Percentiles rank a stretch among this genome's conserved stretches.
Evolutionary conservation across 2,329 filamentous ascomycete genomes (phyloP).

Genomic region (Herpotrichia juniperi): DNA sequence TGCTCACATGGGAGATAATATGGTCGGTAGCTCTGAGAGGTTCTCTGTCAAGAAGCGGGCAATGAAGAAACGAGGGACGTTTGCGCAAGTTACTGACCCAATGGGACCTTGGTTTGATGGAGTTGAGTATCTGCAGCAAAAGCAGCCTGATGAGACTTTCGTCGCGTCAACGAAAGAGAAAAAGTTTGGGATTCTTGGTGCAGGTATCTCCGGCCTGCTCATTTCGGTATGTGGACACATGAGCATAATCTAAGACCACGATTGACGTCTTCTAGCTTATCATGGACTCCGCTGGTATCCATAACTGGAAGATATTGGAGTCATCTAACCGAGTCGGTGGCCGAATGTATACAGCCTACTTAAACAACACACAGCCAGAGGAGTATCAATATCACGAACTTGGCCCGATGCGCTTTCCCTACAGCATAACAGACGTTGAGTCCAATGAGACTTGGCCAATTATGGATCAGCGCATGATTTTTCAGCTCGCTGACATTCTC

Average conservation of each 20-base stretch:
- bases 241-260: too few species aligned
- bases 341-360: conserved; percentile 65
- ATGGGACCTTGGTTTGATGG: conserved; percentile 69
- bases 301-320: conserved; percentile 67
- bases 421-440: conserved; percentile 51
- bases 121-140: conserved; percentile 60
- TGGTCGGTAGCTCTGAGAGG: too few species aligned
- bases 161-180: conserved; percentile 60
- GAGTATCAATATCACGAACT: conserved; percentile 69
- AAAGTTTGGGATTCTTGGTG: conserved; percentile 65
- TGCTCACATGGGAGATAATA: too few species aligned
- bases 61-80: too few species aligned
- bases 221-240: neutral
- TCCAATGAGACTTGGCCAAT: conserved; percentile 61
- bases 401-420: conserved; percentile 68
- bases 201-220: conserved; percentile 64
- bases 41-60: too few species aligned
- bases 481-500: conserved; percentile 63
- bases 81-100: conserved; percentile 53
- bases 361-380: conserved; percentile 60
- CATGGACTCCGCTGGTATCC: conserved; percentile 55
- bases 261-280: conserved; percentile 31
- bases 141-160: conserved; percentile 57
- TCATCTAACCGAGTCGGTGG: conserved; percentile 65
- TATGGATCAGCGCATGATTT: conserved; percentile 65